Percentiles rank a stretch among this genome's conserved stretches.
Evolutionary conservation across 2,329 filamentous ascomycete species (phyloP).

Genomic region (Fusarium musae): DNA sequence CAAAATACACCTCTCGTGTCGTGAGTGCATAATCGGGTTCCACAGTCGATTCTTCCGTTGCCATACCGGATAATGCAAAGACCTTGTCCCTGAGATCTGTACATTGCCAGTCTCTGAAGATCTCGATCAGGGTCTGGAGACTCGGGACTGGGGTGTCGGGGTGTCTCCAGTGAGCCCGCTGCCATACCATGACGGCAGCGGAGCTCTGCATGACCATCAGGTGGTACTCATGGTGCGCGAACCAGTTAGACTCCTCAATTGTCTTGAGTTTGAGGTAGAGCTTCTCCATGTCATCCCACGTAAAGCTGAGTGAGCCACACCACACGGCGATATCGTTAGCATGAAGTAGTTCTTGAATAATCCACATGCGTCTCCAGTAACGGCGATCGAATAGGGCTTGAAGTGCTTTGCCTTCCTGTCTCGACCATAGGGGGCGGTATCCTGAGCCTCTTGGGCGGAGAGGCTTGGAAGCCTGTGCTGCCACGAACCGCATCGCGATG

Average conservation of each 20-base stretch:
- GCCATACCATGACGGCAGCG: not conserved
- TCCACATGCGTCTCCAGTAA: not conserved
- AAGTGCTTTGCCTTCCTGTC: not conserved
- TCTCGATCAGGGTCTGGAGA: not conserved
- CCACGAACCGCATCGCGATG: not conserved
- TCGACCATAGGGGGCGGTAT: accelerated
- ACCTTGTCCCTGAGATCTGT: not conserved
- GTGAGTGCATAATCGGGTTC: not conserved
- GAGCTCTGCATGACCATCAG: not conserved
- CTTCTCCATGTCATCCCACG: not conserved
- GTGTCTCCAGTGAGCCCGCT: accelerated
- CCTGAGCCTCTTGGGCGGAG: not conserved
- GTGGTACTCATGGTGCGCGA: not conserved
- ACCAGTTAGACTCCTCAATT: not conserved
- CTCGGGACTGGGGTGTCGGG: not conserved
- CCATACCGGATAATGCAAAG: not conserved
- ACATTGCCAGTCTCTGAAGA: not conserved
- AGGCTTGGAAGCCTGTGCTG: not conserved
- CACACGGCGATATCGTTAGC: not conserved
- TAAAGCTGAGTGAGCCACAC: not conserved
- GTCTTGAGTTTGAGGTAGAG: not conserved
- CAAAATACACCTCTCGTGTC: not conserved
- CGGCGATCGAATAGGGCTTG: not conserved
- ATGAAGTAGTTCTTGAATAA: not conserved
- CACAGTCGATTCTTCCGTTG: not conserved